Percentiles rank a stretch among this genome's conserved stretches.
Evolutionary conservation across 345 rosid species (phyloP).

Genomic region (Hevea brasiliensis): DNA sequence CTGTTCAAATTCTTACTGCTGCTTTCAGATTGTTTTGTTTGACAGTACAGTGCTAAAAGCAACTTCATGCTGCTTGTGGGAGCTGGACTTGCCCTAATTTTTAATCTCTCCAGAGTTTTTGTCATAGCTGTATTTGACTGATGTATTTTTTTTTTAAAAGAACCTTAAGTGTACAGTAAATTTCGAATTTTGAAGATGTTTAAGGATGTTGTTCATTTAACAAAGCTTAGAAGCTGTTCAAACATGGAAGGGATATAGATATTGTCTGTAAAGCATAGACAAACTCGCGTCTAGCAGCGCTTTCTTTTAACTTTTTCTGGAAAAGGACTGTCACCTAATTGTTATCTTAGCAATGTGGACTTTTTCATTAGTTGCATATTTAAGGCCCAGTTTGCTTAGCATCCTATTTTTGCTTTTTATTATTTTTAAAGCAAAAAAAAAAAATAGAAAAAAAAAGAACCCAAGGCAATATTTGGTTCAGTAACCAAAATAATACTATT

Average conservation of each 20-base stretch:
- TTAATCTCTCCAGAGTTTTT: not conserved
- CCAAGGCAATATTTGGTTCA: too few species aligned
- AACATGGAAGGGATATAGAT: not conserved
- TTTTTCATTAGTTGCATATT: too few species aligned
- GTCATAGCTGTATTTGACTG: not conserved
- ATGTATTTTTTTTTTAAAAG: too few species aligned
- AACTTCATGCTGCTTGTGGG: not conserved
- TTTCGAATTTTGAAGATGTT: not conserved
- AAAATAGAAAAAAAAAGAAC: too few species aligned
- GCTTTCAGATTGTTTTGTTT: not conserved
- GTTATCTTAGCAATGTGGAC: not conserved
- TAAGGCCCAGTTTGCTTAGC: too few species aligned
- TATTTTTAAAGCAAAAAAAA: too few species aligned
- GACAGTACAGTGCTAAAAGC: not conserved
- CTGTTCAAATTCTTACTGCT: too few species aligned
- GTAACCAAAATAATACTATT: too few species aligned
- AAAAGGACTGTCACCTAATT: not conserved
- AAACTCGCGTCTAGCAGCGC: not conserved
- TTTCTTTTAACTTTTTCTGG: constrained; percentile 6
- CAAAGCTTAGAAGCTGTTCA: not conserved
- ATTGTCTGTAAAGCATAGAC: not conserved
- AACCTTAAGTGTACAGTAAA: too few species aligned
- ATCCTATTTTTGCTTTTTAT: too few species aligned
- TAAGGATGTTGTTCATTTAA: not conserved
- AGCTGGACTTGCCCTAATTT: not conserved